phyloP scores from a whole-genome alignment of 2,329 filamentous ascomycete genomes.

The Phialophora chinensis region DNA sequence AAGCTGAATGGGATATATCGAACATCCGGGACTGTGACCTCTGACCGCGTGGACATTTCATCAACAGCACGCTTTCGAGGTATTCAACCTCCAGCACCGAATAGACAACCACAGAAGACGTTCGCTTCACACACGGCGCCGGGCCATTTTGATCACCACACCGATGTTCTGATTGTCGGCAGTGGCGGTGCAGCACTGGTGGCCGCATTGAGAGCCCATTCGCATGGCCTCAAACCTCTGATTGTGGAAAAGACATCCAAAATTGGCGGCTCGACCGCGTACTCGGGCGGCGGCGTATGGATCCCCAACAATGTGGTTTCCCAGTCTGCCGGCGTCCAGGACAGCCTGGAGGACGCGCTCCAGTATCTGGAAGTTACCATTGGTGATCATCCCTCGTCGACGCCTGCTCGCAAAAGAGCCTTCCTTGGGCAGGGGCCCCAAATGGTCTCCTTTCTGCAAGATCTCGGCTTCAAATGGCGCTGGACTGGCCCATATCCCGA shows the following conservation, averaged over 20 bases:
- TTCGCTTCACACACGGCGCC: too few relatives aligned
- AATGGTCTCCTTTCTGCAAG: slow-evolving; percentile 20
- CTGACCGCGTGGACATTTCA: too few relatives aligned
- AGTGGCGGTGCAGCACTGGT: slow-evolving; percentile 45
- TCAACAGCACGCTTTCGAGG: too few relatives aligned
- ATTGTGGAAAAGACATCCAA: slow-evolving; percentile 46
- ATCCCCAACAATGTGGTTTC: slow-evolving; percentile 44
- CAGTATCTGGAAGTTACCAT: slow-evolving; percentile 1
- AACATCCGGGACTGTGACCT: too few relatives aligned
- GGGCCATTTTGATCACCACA: too few relatives aligned
- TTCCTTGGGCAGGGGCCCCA: slow-evolving; percentile 10
- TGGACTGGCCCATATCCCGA: slow-evolving; percentile 25
- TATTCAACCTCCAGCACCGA: too few relatives aligned
- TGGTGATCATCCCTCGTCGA: too few relatives aligned
- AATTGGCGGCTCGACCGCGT: slow-evolving; percentile 46
- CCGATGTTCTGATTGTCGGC: slow-evolving; percentile 45
- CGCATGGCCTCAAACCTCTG: slow-evolving; percentile 40
- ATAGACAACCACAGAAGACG: too few relatives aligned
- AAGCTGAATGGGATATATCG: too few relatives aligned
- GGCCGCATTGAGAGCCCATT: slow-evolving; percentile 42
- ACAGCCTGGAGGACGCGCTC: slow-evolving; percentile 14
- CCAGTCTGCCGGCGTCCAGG: slow-evolving; percentile 10
- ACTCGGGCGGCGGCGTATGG: slow-evolving; percentile 47
- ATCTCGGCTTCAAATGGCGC: slow-evolving; percentile 4
- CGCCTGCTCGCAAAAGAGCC: too few relatives aligned